phyloP scores from a whole-genome alignment of 2,329 filamentous ascomycete species.

The Diaporthe destruens region DNA sequence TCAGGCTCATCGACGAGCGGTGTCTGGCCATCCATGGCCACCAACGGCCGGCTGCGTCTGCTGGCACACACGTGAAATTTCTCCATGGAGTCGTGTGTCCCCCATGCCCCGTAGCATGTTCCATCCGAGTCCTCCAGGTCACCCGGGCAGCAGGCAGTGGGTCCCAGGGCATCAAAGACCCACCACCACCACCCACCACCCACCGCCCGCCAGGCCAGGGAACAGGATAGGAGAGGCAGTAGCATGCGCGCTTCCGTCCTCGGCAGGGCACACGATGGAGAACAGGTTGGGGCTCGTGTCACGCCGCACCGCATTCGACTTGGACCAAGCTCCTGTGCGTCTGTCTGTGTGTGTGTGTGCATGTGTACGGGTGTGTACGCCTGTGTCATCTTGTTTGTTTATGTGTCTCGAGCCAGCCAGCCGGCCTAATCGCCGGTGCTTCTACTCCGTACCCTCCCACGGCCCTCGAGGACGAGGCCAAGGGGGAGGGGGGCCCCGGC shows the following conservation, averaged over 20 bases:
- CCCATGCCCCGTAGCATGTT: slow-evolving; percentile 5
- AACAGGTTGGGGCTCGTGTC: not conserved
- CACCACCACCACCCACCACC: slow-evolving; percentile 16
- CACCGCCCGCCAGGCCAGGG: not conserved
- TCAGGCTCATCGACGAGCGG: slow-evolving; percentile 11
- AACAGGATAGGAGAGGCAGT: not conserved
- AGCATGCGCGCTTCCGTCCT: not conserved
- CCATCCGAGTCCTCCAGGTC: not conserved
- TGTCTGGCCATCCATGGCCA: not conserved
- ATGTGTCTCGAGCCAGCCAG: not conserved
- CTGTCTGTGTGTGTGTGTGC: not conserved
- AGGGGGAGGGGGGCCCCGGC: too few relatives aligned
- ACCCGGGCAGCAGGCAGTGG: not conserved
- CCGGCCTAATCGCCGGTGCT: slow-evolving; percentile 21
- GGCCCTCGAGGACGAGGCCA: not conserved
- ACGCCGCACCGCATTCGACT: slow-evolving; percentile 12
- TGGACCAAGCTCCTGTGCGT: not conserved
- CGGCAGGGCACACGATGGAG: not conserved
- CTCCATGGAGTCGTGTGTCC: not conserved
- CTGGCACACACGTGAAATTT: slow-evolving; percentile 30
- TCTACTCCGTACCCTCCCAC: not conserved
- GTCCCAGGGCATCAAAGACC: not conserved
- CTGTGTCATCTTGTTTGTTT: not conserved
- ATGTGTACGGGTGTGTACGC: not conserved
- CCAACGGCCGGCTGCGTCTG: slow-evolving; percentile 20